phyloP scores from a whole-genome alignment of 2,329 filamentous ascomycete genomes.

The Fusarium palustre region DNA sequence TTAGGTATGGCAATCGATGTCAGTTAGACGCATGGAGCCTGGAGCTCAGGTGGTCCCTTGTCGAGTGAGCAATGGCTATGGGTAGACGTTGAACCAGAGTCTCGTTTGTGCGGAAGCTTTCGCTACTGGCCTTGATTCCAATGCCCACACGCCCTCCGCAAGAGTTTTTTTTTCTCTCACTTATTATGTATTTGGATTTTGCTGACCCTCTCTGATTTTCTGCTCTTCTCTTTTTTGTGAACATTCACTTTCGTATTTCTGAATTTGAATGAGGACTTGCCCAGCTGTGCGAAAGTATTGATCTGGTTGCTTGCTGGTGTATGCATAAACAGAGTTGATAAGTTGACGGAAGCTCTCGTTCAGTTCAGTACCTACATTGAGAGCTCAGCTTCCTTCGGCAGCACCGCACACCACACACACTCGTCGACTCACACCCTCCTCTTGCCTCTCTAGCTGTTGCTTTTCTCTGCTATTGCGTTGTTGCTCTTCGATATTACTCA shows the following conservation, averaged over 20 bases:
- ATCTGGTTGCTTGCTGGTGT: conserved; percentile 31
- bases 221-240: conserved; percentile 17
- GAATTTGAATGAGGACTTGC: neutral
- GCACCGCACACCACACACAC: conserved; percentile 42
- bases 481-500: conserved; percentile 45
- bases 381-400: conserved; percentile 41
- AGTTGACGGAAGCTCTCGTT: conserved; percentile 28
- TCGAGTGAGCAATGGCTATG: conserved; percentile 32
- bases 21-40: conserved; percentile 32
- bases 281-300: conserved; percentile 15
- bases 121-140: conserved; percentile 37
- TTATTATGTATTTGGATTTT: conserved; percentile 6
- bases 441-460: conserved; percentile 37
- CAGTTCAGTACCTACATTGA: conserved; percentile 13
- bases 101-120: conserved; percentile 40
- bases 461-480: conserved; percentile 33
- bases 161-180: conserved; percentile 23
- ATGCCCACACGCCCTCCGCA: conserved; percentile 45
- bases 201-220: conserved; percentile 17
- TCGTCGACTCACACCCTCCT: conserved; percentile 42
- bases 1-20: conserved; percentile 12
- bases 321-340: conserved; percentile 27
- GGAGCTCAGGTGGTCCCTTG: conserved; percentile 39
- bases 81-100: conserved; percentile 30
- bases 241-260: conserved; percentile 3